Base-by-base conservation (phyloP, 1,284 basidiomycete species). In the Moniliella sp. region DNA sequence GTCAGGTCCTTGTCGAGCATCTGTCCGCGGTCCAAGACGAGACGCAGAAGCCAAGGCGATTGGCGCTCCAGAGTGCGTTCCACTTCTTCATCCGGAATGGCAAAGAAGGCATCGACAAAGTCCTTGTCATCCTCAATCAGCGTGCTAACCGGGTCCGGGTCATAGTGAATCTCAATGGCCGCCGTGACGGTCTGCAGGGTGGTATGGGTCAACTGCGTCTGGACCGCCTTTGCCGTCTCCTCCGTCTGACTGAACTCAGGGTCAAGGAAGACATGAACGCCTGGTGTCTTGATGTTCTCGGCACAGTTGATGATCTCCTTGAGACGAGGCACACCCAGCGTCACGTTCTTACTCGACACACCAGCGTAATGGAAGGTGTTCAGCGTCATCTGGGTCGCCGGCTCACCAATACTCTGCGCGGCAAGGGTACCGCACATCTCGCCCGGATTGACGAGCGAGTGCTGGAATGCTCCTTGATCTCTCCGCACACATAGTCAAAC, bases 251-350 rank as follows among this genome's bases (percentile, higher is more conserved):
- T 53, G 37, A 56, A 59, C 33, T 45, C 39, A 12, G 44, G 39
- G 4, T 46, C 35, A 11, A 59, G 72, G 59, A 84, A 93, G 33
- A 99, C 83, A 9, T 75, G 78, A 12, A 93, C 70, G 0, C 83
- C 86, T 0, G 91, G 91, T 0, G 91, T 97, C 65, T 94, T 93
- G 70, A 97, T 93, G 60, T 97, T 88, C 16, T 77, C 79, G 0
- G 91, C 86, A 32, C 94, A 86, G 61, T 97, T 97, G 68, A 99
- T 97, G 49, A 97, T 94, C 62, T 93, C 86, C 67, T 93, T 93
- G 40, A 93, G 63, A 65, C 86, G 82, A 7, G 86, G 86, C 0
- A 93, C 86, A 76, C 86, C 86, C 40, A 93, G 79, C 0, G 86
- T 94, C 31, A 93, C 86, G 65, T 86, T 86, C 67, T 93, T 93